Evolutionary conservation across 148 eudicot species (phyloP).

Genomic region (Limonium bicolor): DNA sequence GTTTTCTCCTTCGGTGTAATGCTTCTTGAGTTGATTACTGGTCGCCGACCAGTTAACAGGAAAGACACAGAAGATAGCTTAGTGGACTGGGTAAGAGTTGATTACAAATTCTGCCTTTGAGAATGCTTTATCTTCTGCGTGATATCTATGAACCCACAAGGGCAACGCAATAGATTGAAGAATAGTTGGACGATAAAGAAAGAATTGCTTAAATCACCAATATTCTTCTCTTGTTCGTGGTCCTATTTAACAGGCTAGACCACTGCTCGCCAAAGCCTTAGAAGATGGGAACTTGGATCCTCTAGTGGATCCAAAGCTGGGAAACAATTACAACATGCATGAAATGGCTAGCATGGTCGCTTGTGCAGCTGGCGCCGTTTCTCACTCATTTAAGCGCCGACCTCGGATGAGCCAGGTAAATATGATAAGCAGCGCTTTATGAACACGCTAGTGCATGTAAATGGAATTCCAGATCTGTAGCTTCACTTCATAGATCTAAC

Average conservation of each 20-base stretch:
- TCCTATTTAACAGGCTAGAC: slow-evolving; percentile 58
- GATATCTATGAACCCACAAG: too few relatives aligned
- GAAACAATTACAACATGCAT: slow-evolving; percentile 17
- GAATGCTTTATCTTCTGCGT: background rate
- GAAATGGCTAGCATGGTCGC: slow-evolving; percentile 55
- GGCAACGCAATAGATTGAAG: background rate
- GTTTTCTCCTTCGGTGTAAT: slow-evolving; percentile 82
- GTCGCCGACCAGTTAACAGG: slow-evolving; percentile 52
- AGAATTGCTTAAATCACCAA: background rate
- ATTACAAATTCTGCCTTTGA: background rate
- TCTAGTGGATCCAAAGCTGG: slow-evolving; percentile 40
- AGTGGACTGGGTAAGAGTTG: slow-evolving; percentile 86
- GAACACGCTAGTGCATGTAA: too few relatives aligned
- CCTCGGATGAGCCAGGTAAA: slow-evolving; percentile 72
- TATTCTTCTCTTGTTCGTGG: too few relatives aligned
- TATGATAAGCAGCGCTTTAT: background rate
- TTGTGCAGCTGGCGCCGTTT: slow-evolving; percentile 51
- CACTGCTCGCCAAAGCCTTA: slow-evolving; percentile 36
- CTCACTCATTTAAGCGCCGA: slow-evolving; percentile 57
- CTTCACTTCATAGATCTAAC: background rate
- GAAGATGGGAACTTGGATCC: slow-evolving; percentile 44
- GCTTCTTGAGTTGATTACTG: slow-evolving; percentile 70
- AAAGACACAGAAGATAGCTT: slow-evolving; percentile 56
- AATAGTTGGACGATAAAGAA: background rate
- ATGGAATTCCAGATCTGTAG: background rate